Conservation (phyloP, 2,329 filamentous ascomycete species). For the Colletotrichum navitas region DNA sequence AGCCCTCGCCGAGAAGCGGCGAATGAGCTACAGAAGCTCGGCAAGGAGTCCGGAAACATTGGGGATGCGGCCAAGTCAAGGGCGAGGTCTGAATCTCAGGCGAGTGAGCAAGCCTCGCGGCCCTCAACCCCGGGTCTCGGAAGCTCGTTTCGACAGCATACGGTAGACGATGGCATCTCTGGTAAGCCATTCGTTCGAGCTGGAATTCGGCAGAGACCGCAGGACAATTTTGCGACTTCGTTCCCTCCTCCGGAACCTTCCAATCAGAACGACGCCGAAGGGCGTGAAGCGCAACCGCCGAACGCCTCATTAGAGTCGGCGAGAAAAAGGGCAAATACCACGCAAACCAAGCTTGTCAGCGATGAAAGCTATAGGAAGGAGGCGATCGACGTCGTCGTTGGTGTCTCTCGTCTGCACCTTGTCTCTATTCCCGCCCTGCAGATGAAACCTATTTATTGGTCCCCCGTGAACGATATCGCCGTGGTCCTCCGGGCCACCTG, state of each 20-base stretch:
- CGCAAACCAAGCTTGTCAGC: slow-evolving; percentile 13
- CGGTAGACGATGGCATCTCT: slow-evolving; percentile 64
- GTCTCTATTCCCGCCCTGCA: slow-evolving; percentile 84
- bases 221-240: slow-evolving; percentile 13
- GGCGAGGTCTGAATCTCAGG: slow-evolving; percentile 34
- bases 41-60: slow-evolving; percentile 15
- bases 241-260: slow-evolving; percentile 41
- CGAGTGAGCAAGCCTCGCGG: slow-evolving; percentile 35
- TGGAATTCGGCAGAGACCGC: slow-evolving; percentile 49
- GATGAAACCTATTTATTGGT: slow-evolving; percentile 99
- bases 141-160: slow-evolving; percentile 26
- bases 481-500: slow-evolving; percentile 88
- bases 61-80: slow-evolving; percentile 10
- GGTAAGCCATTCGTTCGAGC: slow-evolving; percentile 66
- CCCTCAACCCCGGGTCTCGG: slow-evolving; percentile 27
- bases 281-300: background rate
- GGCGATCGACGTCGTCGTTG: slow-evolving; percentile 79
- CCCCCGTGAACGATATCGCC: slow-evolving; percentile 88
- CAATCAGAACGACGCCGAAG: background rate
- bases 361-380: slow-evolving; percentile 41
- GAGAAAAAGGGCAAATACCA: background rate
- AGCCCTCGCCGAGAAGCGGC: slow-evolving; percentile 33
- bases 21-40: slow-evolving; percentile 14
- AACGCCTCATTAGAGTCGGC: background rate
- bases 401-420: slow-evolving; percentile 88